These are phyloP conservation scores for Starmerella bombi DNA, from an alignment of 805 yeast genomes.

Conservation along the genomic window DNA sequence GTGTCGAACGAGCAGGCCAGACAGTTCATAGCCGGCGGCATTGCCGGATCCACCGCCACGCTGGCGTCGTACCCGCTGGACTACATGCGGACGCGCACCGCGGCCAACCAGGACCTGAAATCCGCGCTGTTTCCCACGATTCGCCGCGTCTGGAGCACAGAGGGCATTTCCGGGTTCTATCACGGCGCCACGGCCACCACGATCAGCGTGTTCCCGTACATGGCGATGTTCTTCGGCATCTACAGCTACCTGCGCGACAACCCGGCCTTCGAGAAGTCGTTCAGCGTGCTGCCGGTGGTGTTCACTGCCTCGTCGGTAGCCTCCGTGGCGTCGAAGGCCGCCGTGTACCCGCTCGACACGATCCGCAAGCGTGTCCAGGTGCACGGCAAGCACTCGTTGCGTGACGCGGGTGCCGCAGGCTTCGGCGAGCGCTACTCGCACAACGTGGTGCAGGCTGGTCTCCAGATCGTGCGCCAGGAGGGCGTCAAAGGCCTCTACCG, in stretches of 20 bases:
- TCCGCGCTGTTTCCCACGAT: slow-evolving; percentile 24
- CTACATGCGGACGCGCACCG: slow-evolving; percentile 72
- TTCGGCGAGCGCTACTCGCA: slow-evolving; percentile 20
- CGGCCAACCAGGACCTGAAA: slow-evolving; percentile 37
- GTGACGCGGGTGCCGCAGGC: slow-evolving; percentile 9
- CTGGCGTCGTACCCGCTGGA: slow-evolving; percentile 76
- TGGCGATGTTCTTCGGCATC: slow-evolving; percentile 47
- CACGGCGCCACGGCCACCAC: slow-evolving; percentile 40
- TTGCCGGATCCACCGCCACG: slow-evolving; percentile 68
- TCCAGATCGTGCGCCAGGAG: slow-evolving; percentile 37
- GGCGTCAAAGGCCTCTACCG: slow-evolving; percentile 60
- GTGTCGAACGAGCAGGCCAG: slow-evolving; percentile 28
- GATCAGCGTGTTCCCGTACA: slow-evolving; percentile 51
- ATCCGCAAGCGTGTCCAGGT: slow-evolving; percentile 68
- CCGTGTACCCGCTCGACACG: slow-evolving; percentile 78
- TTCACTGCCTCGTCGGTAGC: slow-evolving; percentile 55
- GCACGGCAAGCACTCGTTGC: slow-evolving; percentile 25
- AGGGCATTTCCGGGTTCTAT: slow-evolving; percentile 38
- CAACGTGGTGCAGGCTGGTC: slow-evolving; percentile 23
- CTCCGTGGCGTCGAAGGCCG: slow-evolving; percentile 58
- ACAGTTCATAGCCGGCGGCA: slow-evolving; percentile 51
- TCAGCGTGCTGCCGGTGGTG: slow-evolving; percentile 11
- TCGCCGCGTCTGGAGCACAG: slow-evolving; percentile 27
- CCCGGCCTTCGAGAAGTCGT: neutral
- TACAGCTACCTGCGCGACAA: slow-evolving; percentile 18